Evolutionary conservation across 495 filamentous ascomycete species (phyloP).

Genomic region (Xylaria nigripes): DNA sequence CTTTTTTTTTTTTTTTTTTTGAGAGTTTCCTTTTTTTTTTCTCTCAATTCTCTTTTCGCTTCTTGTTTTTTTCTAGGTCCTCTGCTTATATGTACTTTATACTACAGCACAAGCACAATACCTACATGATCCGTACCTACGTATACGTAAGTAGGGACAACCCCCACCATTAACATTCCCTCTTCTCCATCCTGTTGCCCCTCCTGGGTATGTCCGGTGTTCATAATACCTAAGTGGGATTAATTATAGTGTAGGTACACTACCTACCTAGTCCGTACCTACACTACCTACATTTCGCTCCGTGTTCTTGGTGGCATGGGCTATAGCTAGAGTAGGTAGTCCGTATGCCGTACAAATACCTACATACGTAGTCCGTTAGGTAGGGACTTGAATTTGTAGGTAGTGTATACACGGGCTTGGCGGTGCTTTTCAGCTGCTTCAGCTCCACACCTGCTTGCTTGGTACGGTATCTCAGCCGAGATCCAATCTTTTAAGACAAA

Average conservation of each 20-base stretch:
- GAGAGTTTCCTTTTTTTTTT: neutral
- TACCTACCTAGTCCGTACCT: neutral
- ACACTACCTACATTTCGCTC: no score
- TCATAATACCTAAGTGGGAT: no score
- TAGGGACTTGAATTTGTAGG: no score
- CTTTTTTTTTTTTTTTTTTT: neutral
- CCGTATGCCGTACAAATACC: no score
- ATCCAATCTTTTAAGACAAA: neutral
- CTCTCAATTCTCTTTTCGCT: neutral
- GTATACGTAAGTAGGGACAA: no score
- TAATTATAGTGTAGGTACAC: neutral
- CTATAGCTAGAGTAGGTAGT: no score
- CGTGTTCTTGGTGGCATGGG: no score
- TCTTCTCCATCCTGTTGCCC: no score
- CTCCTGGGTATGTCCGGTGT: no score
- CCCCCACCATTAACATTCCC: no score
- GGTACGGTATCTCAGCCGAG: conserved; percentile 10
- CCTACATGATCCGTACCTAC: no score
- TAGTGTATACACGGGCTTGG: neutral
- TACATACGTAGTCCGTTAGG: no score
- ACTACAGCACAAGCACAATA: neutral
- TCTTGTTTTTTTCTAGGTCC: neutral
- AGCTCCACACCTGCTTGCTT: conserved; percentile 6
- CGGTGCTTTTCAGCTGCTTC: conserved; percentile 13
- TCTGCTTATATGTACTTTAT: neutral